Percentiles rank a stretch among this genome's conserved stretches.
Evolutionary conservation across 495 filamentous ascomycete species (phyloP).

Genomic region (Elasticomyces elasticus): DNA sequence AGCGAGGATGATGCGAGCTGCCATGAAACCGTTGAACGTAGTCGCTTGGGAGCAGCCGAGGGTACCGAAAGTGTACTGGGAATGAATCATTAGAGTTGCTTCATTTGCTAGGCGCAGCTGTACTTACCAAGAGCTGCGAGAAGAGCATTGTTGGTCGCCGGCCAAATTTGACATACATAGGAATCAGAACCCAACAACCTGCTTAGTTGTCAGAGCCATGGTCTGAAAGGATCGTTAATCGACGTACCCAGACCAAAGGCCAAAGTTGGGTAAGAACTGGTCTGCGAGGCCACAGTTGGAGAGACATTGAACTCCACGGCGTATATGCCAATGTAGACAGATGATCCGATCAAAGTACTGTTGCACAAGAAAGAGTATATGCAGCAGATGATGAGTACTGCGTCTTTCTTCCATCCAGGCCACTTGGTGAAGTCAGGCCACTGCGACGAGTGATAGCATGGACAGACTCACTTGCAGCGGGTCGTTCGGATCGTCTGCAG

Average conservation of each 20-base stretch:
- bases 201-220: not conserved
- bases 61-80: conserved; percentile 41
- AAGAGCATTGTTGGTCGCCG: conserved; percentile 46
- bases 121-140: conserved; percentile 29
- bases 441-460: not conserved
- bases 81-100: not conserved
- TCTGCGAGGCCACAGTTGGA: conserved; percentile 41
- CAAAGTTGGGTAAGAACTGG: conserved; percentile 53
- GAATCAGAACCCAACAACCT: conserved; percentile 42
- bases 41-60: conserved; percentile 46
- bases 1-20: conserved; percentile 43
- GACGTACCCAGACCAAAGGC: conserved; percentile 49
- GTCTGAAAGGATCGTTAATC: not conserved
- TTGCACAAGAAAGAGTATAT: conserved; percentile 55
- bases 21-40: conserved; percentile 46
- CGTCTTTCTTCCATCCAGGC: conserved; percentile 48
- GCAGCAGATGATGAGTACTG: conserved; percentile 49
- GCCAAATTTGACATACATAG: conserved; percentile 49
- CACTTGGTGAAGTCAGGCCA: conserved; percentile 32
- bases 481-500: conserved; percentile 54
- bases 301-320: conserved; percentile 45
- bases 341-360: conserved; percentile 46
- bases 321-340: conserved; percentile 52
- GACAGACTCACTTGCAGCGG: conserved; percentile 35
- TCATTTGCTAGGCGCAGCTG: not conserved